These are phyloP conservation scores for Sporothrix brunneoviolacea DNA, from an alignment of 2,329 filamentous ascomycete genomes.

Conservation along the genomic window DNA sequence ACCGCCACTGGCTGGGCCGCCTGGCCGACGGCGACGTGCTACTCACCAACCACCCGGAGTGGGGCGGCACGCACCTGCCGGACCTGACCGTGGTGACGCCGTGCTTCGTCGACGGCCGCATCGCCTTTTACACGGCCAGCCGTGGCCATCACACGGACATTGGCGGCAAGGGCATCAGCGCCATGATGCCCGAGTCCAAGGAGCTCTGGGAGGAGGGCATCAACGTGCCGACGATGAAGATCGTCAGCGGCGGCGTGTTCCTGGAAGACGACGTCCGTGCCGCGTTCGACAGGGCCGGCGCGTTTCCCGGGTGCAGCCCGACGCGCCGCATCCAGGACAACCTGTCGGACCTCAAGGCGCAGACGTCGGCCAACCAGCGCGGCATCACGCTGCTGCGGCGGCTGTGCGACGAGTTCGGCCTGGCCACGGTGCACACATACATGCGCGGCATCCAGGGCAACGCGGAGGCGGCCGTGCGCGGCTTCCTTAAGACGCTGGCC, in stretches of 20 bases:
- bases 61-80: constrained; percentile 59
- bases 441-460: constrained; percentile 74
- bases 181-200: constrained; percentile 70
- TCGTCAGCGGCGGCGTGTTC: constrained; percentile 70
- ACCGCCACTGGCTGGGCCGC: too few relatives aligned
- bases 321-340: constrained; percentile 67
- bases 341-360: constrained; percentile 67
- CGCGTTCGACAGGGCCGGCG: constrained; percentile 58
- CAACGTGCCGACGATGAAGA: constrained; percentile 57
- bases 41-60: constrained; percentile 66
- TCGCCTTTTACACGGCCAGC: too few relatives aligned
- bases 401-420: constrained; percentile 66
- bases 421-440: constrained; percentile 63
- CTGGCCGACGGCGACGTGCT: constrained; percentile 74
- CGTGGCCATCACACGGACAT: constrained; percentile 80
- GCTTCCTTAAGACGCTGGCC: constrained; percentile 58
- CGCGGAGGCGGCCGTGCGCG: constrained; percentile 64
- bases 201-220: constrained; percentile 59
- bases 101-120: constrained; percentile 70
- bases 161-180: constrained; percentile 72
- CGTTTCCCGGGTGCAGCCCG: constrained; percentile 61
- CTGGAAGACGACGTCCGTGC: constrained; percentile 68
- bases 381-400: constrained; percentile 65
- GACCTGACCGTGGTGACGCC: constrained; percentile 81
- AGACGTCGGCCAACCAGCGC: constrained; percentile 68